Evolutionary conservation across 2,329 filamentous ascomycete species (phyloP), one percentile per base, ranked within the genome.

Genomic region (Fusarium dlaminii): DNA sequence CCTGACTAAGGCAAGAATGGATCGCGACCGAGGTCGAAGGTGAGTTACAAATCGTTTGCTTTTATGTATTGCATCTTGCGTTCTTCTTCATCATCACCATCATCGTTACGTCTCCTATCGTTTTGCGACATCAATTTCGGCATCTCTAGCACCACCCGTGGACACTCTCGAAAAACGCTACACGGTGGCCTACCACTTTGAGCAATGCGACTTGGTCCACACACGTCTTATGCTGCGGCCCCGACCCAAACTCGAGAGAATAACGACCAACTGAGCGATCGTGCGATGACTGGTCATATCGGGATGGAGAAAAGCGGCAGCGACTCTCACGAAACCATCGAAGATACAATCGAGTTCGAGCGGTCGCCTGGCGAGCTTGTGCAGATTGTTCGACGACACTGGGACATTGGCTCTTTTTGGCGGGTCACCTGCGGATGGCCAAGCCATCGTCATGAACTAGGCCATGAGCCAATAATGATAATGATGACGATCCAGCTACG

Each of bases 1-100:
- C 45, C 20, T 30, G 58, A 24, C 39, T 24, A 63, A 62, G 57
- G 56, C 36, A 63, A 73, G 40, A 17, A 83, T 83, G 81, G 81
- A 83, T 67, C 81, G 82, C 58, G 82, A 84, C 68, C 80, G 82
- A 63, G 81, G 82, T 68, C 75, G 82, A 56, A 82, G 82, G 83
- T 84, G 71, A 79, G 80, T 69, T 42, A 43, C 48, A 37, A 49
- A n/a, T 37, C 32, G 32, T 48, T 70, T 75, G 46, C 29, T 66
- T 73, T 49, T 57, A 46, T 24, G 43, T 36, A 29, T 60, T 60
- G 39, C 61, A 51, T 32, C 18, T 62, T 51, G 45, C 52, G 29
- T 46, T 52, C 24, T 48, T 63, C 34, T 46, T 59, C 37, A 37
- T 46, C 42, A 68, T 59, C 63, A 62, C 37, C 58, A 67, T 58